Conservation (phyloP, 2,329 filamentous ascomycete genomes). For the Ascochyta rabiei region DNA sequence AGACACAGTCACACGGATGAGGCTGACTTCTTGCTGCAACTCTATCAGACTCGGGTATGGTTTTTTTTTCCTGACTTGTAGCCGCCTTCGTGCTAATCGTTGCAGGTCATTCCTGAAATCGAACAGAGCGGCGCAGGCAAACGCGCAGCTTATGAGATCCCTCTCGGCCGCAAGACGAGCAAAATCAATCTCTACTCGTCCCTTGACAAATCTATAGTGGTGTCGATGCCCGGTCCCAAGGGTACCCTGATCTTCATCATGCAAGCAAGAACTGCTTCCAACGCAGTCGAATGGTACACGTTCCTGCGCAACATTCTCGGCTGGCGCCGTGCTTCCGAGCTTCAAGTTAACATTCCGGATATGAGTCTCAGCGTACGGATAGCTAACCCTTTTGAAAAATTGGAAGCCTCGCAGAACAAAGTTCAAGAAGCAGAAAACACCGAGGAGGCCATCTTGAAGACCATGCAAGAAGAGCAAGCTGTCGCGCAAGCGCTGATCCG, state of each 20-base stretch:
- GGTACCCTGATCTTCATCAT: constrained; percentile 66
- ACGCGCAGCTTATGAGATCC: constrained; percentile 63
- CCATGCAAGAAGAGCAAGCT: constrained; percentile 59
- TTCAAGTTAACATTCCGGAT: constrained; percentile 68
- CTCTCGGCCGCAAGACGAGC: constrained; percentile 59
- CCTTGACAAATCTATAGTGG: constrained; percentile 69
- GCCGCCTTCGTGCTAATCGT: constrained; percentile 10
- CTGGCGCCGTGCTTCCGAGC: constrained; percentile 60
- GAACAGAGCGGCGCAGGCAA: constrained; percentile 59
- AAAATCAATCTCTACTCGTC: constrained; percentile 69
- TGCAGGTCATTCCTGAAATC: constrained; percentile 63
- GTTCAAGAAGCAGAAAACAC: constrained; percentile 52
- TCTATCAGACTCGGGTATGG: constrained; percentile 64
- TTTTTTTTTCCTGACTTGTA: neutral
- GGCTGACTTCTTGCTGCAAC: constrained; percentile 62
- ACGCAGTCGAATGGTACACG: constrained; percentile 72
- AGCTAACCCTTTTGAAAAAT: constrained; percentile 63
- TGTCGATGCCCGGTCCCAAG: constrained; percentile 62
- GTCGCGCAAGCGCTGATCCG: constrained; percentile 63
- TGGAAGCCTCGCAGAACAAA: constrained; percentile 53
- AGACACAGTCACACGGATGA: constrained; percentile 62
- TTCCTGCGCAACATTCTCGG: constrained; percentile 67
- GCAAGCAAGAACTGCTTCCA: constrained; percentile 64
- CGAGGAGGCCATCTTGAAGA: constrained; percentile 53
- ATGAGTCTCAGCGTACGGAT: constrained; percentile 64